Evolutionary conservation across 139 green algal species (phyloP), one percentile per base, ranked within the genome.

Genomic region (Mychonastes homosphaera): DNA sequence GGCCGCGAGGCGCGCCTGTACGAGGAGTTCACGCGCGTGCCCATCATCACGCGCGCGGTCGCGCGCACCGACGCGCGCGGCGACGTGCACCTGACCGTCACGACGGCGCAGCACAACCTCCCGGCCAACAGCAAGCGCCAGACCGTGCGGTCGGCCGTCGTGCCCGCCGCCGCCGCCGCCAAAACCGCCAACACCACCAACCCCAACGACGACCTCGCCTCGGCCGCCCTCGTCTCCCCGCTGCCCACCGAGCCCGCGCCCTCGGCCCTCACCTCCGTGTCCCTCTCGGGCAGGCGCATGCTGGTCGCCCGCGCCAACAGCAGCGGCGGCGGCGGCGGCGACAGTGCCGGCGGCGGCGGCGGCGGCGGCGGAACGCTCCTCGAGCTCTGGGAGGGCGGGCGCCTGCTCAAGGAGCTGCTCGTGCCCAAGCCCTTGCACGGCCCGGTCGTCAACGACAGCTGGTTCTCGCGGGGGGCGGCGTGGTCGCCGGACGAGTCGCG

Each of bases 341-440:
- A 66, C 28, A 45, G 65, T 2, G 39, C 29, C 24, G 70, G 64
- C 45, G 47, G 7, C 36, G 61, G 54, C 16, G 53, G 43, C 38
- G 33, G 47, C 7, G 18, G 35, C 21, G 50, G n/a, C n/a, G n/a
- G n/a, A n/a, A n/a, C 59, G 41, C 26, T 76, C 40, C 63, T 89
- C 40, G 80, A 89, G 65, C 19, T 92, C 3, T 92, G 84, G 84
- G 72, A 65, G 30, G 34, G 62, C 41, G 51, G 61, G 26, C 54
- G 75, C 3, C n/a, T 88, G 10, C 33, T 86, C 32, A 66, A 63
- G 53, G 79, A 88, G 48, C 30, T 35, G 18, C 30, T 65, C 8
- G 82, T 94, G n/a, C 78, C 84, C 28, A 64, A 67, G 29, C 51
- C 71, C 2, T 30, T 90, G 24, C 89, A 97, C 55, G 85, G 89